A percentile compares a stretch with the other conserved stretches of the same genome.
Evolutionary conservation across 2,329 filamentous ascomycete genomes (phyloP).

Genomic region (Ophiostoma tasmaniense): DNA sequence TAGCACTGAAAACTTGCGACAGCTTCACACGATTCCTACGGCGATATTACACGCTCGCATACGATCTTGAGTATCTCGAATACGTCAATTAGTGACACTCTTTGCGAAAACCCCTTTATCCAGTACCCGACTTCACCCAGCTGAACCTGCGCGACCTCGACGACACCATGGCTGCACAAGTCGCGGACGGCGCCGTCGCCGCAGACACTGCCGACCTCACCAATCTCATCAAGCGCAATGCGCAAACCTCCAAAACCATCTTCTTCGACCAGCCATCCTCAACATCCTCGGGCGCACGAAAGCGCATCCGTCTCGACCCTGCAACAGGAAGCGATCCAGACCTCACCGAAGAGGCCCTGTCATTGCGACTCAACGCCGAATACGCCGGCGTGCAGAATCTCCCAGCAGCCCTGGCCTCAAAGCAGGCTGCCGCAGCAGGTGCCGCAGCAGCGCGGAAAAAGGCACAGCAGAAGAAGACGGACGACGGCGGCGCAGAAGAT

Average conservation of each 20-base stretch:
- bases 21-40: neutral
- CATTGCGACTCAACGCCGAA: constrained; percentile 58
- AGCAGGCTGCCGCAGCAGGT: constrained; percentile 58
- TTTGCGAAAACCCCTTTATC: neutral
- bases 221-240: constrained; percentile 34
- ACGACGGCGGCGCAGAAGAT: constrained; percentile 26
- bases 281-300: constrained; percentile 18
- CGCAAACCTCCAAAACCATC: constrained; percentile 33
- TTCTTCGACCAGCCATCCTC: constrained; percentile 27
- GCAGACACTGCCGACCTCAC: constrained; percentile 27
- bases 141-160: neutral
- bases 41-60: neutral
- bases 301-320: constrained; percentile 30
- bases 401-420: constrained; percentile 68
- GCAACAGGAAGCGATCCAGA: constrained; percentile 33
- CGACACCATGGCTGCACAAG: constrained; percentile 26
- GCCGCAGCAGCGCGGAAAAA: constrained; percentile 43
- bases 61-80: neutral
- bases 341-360: constrained; percentile 36
- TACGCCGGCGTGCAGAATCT: constrained; percentile 71
- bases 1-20: neutral
- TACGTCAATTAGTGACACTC: neutral
- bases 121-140: neutral
- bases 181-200: constrained; percentile 22
- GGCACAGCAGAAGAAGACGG: constrained; percentile 36